Base-by-base conservation (phyloP, 2,329 filamentous ascomycete genomes). In the Coniochaeta pulveracea region DNA sequence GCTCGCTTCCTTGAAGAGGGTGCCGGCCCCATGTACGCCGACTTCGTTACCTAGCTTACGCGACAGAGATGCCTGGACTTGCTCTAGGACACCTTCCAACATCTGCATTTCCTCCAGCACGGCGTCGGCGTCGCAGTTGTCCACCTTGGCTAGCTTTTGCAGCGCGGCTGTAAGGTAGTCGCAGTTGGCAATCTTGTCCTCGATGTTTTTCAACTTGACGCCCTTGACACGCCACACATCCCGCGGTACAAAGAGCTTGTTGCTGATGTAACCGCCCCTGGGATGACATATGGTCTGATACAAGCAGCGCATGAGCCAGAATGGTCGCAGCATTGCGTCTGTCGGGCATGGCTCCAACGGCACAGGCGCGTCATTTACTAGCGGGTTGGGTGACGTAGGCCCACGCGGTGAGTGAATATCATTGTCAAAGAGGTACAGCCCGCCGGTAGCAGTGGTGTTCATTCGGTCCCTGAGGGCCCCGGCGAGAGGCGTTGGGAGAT, bases 241-340 rank as follows among this genome's bases (percentile, higher is more conserved):
- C 33, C 84, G 74, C 5, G 91, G 88, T 5, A 98, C 72, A 50
- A 98, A 98, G 0, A 98, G 69, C 47, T 86, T 88, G 15, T 79
- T 89, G 34, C 88, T 93, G 14, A 98, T 52, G 51, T 95, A 98
- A 11, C 88, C 91, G 23, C 91, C 91, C 16, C 85, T 77, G 3
- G 89, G 85, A 49, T 98, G 89, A 12, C 80, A 81, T 27, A 98
- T 75, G 0, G 88, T 94, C 53, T 95, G 85, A 51, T 91, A 93
- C 17, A 98, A 68, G 40, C 83, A 88, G 35, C 91, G 78, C 85
- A 98, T 94, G 27, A 98, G 66, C 91, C 91, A 98, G 56, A 95
- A 98, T 2, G 91, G 93, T 14, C 91, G 78, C n/a, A 96, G 67
- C 47, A 95, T 69, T 38, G 80, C 79, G 25, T 93, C 85, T 22